Conservation (phyloP, 1,284 basidiomycete species). For the Ganoderma lingzhi region DNA sequence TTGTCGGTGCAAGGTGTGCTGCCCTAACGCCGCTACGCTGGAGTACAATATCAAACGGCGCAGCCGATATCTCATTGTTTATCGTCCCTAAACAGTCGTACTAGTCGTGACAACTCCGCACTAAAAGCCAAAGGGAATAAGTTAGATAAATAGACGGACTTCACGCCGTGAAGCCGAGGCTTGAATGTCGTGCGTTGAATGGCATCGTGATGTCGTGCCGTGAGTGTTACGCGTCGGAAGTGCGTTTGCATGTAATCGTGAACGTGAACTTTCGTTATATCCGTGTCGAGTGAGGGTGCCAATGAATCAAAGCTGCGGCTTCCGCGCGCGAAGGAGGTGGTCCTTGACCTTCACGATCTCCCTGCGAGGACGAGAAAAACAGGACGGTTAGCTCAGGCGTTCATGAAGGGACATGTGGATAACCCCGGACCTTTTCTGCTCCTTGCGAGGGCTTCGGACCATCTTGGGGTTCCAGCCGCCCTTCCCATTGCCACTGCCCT, state of each 20-base stretch:
- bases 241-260: neutral
- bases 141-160: neutral
- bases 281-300: neutral
- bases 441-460: neutral
- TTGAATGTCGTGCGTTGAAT: neutral
- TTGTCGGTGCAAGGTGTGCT: too few species aligned
- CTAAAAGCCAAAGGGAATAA: neutral
- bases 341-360: neutral
- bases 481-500: neutral
- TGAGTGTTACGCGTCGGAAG: neutral
- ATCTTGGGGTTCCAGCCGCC: neutral
- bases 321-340: conserved; percentile 10
- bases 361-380: neutral
- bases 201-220: neutral
- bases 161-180: neutral
- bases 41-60: neutral
- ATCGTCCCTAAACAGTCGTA: neutral
- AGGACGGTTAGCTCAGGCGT: neutral
- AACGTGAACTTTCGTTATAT: neutral
- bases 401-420: neutral
- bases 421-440: neutral
- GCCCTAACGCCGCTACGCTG: too few species aligned
- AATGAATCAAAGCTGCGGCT: neutral
- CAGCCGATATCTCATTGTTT: neutral
- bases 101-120: neutral